These are phyloP conservation scores for Didymella exigua DNA, from an alignment of 2,329 filamentous ascomycete species.

Conservation along the genomic window DNA sequence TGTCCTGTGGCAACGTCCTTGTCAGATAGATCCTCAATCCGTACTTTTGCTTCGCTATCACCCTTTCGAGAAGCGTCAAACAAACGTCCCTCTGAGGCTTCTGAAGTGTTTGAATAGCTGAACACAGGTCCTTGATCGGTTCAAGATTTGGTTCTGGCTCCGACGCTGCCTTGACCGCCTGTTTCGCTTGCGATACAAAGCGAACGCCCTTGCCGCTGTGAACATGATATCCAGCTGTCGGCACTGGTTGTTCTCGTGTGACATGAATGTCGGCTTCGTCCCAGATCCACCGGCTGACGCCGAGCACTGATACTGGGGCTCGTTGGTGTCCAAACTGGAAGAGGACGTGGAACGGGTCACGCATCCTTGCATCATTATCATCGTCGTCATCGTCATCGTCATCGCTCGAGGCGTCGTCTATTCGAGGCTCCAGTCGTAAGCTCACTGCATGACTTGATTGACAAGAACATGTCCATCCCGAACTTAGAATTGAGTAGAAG, in stretches of 20 bases:
- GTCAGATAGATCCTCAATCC: not conserved
- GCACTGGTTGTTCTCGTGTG: not conserved
- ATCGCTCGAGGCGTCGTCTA: slow-evolving; percentile 14
- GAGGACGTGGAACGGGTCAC: slow-evolving; percentile 1
- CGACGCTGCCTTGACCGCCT: not conserved
- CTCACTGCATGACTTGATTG: slow-evolving; percentile 30
- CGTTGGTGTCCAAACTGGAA: not conserved
- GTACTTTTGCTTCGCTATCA: slow-evolving; percentile 1
- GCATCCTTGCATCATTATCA: not conserved
- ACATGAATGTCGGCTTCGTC: slow-evolving; percentile 3
- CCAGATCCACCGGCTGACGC: not conserved
- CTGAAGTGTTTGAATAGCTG: not conserved
- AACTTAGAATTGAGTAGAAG: slow-evolving; percentile 15
- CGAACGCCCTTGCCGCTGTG: not conserved
- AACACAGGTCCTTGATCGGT: slow-evolving; percentile 3
- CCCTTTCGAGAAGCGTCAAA: not conserved
- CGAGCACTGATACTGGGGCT: not conserved
- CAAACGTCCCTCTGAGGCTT: not conserved
- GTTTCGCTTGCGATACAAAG: not conserved
- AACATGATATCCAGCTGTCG: not conserved
- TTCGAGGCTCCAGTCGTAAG: slow-evolving; percentile 31
- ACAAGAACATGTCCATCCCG: slow-evolving; percentile 34
- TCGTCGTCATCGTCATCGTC: slow-evolving; percentile 2
- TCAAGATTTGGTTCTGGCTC: not conserved
- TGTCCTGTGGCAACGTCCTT: not conserved